phyloP scores from a whole-genome alignment of 1,139 yeast species.

The Candida sp. region DNA sequence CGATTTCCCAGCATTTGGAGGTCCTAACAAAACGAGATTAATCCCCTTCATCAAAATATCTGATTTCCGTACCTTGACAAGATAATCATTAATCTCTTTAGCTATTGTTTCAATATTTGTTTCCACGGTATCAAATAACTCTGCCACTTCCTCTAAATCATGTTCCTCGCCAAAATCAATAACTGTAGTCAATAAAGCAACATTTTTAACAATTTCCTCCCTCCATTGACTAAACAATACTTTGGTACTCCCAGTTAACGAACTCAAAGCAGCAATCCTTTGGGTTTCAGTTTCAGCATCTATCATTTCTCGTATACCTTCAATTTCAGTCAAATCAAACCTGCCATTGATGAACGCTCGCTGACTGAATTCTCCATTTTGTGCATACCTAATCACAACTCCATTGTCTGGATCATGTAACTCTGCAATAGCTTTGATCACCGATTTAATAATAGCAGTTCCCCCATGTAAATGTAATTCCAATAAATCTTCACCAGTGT shows the following conservation, averaged over 20 bases:
- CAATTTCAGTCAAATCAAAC: slow-evolving; percentile 75
- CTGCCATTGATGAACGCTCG: slow-evolving; percentile 77
- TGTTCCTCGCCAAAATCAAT: slow-evolving; percentile 97
- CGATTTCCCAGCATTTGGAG: slow-evolving; percentile 97
- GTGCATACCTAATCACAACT: slow-evolving; percentile 70
- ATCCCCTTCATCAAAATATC: slow-evolving; percentile 74
- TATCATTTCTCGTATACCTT: slow-evolving; percentile 84
- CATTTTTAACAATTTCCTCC: slow-evolving; percentile 53
- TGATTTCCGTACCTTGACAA: slow-evolving; percentile 52
- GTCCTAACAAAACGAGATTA: slow-evolving; percentile 72
- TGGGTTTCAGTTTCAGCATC: slow-evolving; percentile 96
- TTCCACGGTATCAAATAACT: slow-evolving; percentile 49
- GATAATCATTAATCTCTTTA: slow-evolving; percentile 44
- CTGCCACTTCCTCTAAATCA: slow-evolving; percentile 62
- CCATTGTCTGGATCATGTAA: slow-evolving; percentile 43
- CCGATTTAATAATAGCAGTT: slow-evolving; percentile 72
- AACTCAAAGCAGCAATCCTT: slow-evolving; percentile 67
- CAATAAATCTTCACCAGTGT: slow-evolving; percentile 87
- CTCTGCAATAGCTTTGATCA: slow-evolving; percentile 57
- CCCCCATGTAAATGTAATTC: slow-evolving; percentile 96
- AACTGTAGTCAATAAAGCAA: slow-evolving; percentile 79
- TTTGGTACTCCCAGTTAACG: slow-evolving; percentile 69
- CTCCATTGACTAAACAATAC: slow-evolving; percentile 65
- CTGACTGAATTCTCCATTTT: slow-evolving; percentile 87
- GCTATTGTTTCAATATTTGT: slow-evolving; percentile 37